These are phyloP conservation scores for Rhizophora apiculata DNA, from an alignment of 345 rosid species.

Conservation along the genomic window DNA sequence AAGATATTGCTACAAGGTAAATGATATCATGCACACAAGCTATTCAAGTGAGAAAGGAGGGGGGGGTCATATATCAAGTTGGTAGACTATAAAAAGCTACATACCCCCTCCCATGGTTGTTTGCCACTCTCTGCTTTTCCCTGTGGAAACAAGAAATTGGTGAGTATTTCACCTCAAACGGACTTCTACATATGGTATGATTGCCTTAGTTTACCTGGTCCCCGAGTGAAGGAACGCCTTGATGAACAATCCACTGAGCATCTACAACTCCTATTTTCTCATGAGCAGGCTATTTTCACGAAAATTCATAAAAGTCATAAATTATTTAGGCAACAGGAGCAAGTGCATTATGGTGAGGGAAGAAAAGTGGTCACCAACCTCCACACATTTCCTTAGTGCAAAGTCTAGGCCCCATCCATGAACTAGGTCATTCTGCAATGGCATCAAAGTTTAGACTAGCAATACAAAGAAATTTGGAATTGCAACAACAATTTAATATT, in stretches of 20 bases:
- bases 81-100: background rate
- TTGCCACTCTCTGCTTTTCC: constrained; percentile 44
- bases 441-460: background rate
- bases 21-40: background rate
- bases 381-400: constrained; percentile 59
- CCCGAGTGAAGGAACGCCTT: constrained; percentile 66
- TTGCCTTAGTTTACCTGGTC: constrained; percentile 45
- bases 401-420: constrained; percentile 87
- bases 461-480: background rate
- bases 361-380: constrained; percentile 36
- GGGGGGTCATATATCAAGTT: background rate
- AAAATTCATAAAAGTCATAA: background rate
- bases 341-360: constrained; percentile 7
- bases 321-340: background rate
- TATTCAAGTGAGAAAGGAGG: background rate
- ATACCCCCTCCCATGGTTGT: constrained; percentile 71
- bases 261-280: constrained; percentile 73
- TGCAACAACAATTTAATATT: background rate
- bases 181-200: background rate
- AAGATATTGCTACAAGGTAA: background rate
- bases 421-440: constrained; percentile 62
- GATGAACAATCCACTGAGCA: constrained; percentile 69
- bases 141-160: constrained; percentile 26
- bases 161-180: background rate
- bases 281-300: constrained; percentile 50